Evolutionary conservation across 2,329 filamentous ascomycete genomes (phyloP), one percentile per base, ranked within the genome.

Genomic region (Chalara sp.): DNA sequence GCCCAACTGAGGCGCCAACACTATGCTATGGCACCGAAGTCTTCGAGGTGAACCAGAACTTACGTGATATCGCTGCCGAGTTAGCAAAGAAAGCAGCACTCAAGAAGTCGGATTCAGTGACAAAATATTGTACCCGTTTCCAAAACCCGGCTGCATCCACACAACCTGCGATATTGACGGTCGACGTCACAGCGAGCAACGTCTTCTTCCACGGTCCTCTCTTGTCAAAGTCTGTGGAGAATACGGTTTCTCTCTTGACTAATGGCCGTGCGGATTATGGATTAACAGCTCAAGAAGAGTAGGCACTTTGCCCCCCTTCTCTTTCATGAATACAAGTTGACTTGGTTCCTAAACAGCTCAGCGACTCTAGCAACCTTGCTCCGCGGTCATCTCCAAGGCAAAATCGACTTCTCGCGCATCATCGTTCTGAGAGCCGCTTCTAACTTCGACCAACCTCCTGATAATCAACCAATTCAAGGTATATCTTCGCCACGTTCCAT

Each of bases 241-340:
- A 83, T 54, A 83, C 78, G 13, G 82, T 80, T 2, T 67, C 57
- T 0, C 58, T 84, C 1, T 79, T 80, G 69, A 88, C 84, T 1
- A 86, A 86, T 58, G 82, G 83, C 5, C 78, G 75, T 0, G 83
- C 80, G 0, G 65, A 72, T 5, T 87, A 88, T 68, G 87, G 83
- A 69, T 79, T 82, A 65, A 84, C 77, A 1, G 83, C 83, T 0
- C 83, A 87, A 64, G 85, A 88, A 64, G 85, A 88, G 62, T 86
- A 81, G n/a, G 35, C n/a, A 37, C 2, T 10, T 37, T 8, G 35
- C 4, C 35, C 8, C n/a, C 8, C 2, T 8, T n/a, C 35, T 37
- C n/a, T 37, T n/a, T 37, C 8, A 37, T 10, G n/a, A n/a, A 37
- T 37, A n/a, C 8, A 37, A 37, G 8, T 2, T 37, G 4, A 37